Conservation (phyloP, 2,329 filamentous ascomycete genomes). For the Monilinia polystroma region DNA sequence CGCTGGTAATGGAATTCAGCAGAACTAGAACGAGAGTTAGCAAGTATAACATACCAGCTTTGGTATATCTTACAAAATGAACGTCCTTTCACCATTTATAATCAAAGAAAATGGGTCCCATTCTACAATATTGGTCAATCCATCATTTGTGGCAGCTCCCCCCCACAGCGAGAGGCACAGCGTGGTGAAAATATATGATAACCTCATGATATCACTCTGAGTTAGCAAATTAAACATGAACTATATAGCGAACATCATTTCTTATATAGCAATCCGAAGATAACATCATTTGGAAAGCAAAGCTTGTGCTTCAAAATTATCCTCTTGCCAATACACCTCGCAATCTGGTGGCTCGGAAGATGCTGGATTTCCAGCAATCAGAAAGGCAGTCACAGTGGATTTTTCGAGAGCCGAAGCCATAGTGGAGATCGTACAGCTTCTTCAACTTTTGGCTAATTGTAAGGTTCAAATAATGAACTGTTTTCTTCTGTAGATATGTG, state of each 20-base stretch:
- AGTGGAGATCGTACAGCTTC: not conserved
- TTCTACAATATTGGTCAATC: conserved; percentile 46
- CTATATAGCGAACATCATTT: not conserved
- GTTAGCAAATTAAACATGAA: not conserved
- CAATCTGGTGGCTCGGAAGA: conserved; percentile 1
- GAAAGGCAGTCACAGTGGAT: conserved; percentile 16
- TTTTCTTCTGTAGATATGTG: not conserved
- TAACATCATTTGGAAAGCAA: not conserved
- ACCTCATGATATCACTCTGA: conserved; percentile 28
- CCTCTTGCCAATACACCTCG: conserved; percentile 14
- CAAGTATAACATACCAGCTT: not conserved
- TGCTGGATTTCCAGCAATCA: conserved; percentile 21
- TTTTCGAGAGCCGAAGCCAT: not conserved
- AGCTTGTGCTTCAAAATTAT: not conserved
- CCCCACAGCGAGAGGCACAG: conserved; percentile 34
- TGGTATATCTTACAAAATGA: conserved; percentile 43
- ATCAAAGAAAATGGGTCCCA: conserved; percentile 54
- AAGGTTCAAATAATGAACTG: conserved; percentile 5
- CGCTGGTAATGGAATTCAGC: conserved; percentile 54
- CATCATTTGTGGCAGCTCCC: conserved; percentile 43
- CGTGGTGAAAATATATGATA: conserved; percentile 32
- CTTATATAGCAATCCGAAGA: conserved; percentile 7
- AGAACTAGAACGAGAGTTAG: conserved; percentile 30
- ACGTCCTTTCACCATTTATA: conserved; percentile 50
- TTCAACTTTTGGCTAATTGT: conserved; percentile 17